Evolutionary conservation across 2,329 filamentous ascomycete species (phyloP).

Genomic region (Simplicillium sp.): DNA sequence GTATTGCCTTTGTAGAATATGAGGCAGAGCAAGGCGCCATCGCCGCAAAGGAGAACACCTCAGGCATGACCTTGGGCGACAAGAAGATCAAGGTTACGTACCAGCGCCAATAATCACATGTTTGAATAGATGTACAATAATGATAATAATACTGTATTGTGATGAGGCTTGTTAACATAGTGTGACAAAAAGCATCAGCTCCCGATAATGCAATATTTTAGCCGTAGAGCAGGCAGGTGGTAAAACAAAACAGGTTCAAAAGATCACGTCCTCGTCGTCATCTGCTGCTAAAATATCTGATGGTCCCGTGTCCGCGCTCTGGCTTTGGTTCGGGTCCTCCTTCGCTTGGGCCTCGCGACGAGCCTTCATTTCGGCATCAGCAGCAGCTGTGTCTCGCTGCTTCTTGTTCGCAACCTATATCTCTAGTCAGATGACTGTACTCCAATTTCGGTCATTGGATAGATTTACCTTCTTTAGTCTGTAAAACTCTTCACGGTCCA

Average conservation of each 20-base stretch:
- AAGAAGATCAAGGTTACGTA: slow-evolving; percentile 92
- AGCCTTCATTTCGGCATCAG: slow-evolving; percentile 66
- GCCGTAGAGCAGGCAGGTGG: no score
- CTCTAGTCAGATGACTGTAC: slow-evolving; percentile 1
- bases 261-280: slow-evolving; percentile 81
- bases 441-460: background rate
- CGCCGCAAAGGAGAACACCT: slow-evolving; percentile 85
- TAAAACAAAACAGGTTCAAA: slow-evolving; percentile 35
- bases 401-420: slow-evolving; percentile 67
- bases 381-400: slow-evolving; percentile 62
- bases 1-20: slow-evolving; percentile 96
- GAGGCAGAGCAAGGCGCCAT: slow-evolving; percentile 84
- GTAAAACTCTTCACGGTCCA: slow-evolving; percentile 98
- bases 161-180: background rate
- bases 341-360: slow-evolving; percentile 47
- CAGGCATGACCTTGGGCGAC: slow-evolving; percentile 68
- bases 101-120: slow-evolving; percentile 68
- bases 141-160: background rate
- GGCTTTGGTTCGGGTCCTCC: slow-evolving; percentile 21
- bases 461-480: slow-evolving; percentile 69
- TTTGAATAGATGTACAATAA: background rate
- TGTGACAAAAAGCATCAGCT: slow-evolving; percentile 4
- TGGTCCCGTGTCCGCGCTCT: slow-evolving; percentile 29
- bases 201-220: no score
- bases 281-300: slow-evolving; percentile 63